These are phyloP conservation scores for Blastocladiella britannica DNA, from an alignment of 192 early-diverging fungal genomes.

Conservation along the genomic window DNA sequence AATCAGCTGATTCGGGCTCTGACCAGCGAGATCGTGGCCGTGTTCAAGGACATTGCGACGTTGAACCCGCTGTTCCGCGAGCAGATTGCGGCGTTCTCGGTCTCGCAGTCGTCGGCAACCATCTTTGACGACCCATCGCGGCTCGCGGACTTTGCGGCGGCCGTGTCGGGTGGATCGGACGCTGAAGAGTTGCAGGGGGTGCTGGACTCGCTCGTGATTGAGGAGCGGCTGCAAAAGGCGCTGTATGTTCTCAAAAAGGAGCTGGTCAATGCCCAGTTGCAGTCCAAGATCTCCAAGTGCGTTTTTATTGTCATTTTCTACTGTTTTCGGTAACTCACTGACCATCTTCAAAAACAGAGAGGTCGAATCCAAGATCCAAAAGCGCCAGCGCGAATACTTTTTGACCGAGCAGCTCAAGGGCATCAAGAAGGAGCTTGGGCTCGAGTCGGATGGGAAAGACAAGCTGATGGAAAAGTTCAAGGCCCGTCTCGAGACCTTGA, in stretches of 20 bases:
- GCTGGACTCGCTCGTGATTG: conserved; percentile 66
- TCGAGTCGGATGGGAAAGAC: conserved; percentile 96
- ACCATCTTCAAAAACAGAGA: too few species aligned
- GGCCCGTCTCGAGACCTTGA: conserved; percentile 56
- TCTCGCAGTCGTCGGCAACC: conserved; percentile 83
- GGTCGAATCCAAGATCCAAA: conserved; percentile 92
- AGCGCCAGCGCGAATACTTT: conserved; percentile 95
- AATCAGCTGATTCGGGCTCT: conserved; percentile 73
- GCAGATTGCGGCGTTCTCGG: conserved; percentile 93
- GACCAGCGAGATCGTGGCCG: conserved; percentile 84
- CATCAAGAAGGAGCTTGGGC: conserved; percentile 95
- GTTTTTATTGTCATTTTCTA: too few species aligned
- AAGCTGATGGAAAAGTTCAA: conserved; percentile 89
- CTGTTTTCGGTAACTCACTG: too few species aligned
- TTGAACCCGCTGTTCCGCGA: conserved; percentile 91
- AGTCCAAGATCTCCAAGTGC: conserved; percentile 95
- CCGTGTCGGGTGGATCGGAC: conserved; percentile 71
- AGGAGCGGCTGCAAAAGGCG: conserved; percentile 79
- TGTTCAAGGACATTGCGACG: conserved; percentile 87
- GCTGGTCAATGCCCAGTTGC: conserved; percentile 86
- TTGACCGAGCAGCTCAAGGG: conserved; percentile 99
- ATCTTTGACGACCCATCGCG: conserved; percentile 87
- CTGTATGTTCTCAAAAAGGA: conserved; percentile 92
- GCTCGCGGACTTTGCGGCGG: conserved; percentile 92
- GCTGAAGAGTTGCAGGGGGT: conserved; percentile 80